Base-by-base conservation (phyloP, 2,329 filamentous ascomycete genomes). In the Myotisia sp. region DNA sequence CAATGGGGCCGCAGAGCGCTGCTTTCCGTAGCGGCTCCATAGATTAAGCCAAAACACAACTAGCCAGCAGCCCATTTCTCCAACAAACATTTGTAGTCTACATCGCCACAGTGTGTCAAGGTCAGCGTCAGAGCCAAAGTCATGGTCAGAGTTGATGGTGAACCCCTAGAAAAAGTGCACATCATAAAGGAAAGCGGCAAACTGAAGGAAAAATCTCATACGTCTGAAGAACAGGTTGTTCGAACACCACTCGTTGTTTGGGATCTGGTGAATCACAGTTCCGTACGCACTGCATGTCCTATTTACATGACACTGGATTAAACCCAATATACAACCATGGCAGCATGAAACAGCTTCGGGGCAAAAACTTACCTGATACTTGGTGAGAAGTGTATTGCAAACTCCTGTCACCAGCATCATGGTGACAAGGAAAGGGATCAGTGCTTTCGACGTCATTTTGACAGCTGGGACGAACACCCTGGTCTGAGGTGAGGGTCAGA, bases 381-480 rank as follows among this genome's bases (percentile, higher is more conserved):
- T 98, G 47, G 87, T 94, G 50, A 98, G 68, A 41, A 98, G 73
- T 2, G 90, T 98, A 58, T 98, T 98, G 68, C 85, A 93, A 42
- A 92, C 85, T 42, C 87, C 87, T 16, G 87, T 94, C 53, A 93
- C 63, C 53, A 95, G 68, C 87, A 95, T 95, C 83, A 94, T 92
- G 48, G 70, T 79, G 58, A 95, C 84, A 43, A 95, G 68, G 52
- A 94, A 71, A 23, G 85, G 85, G 40, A 95, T 72, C 36, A 84
- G 54, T 23, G 72, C 71, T 55, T 72, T 74, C 45, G 71, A 67
- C 46, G 79, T 70, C 81, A 93, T 92, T n/a, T n/a, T n/a, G n/a
- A n/a, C n/a, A n/a, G n/a, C n/a, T n/a, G n/a, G n/a, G n/a, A n/a
- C n/a, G n/a, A n/a, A n/a, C n/a, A n/a, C n/a, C n/a, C n/a, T n/a